These are phyloP conservation scores for Ceratobasidium sp. DNA, from an alignment of 1,284 basidiomycete genomes.

Conservation along the genomic window DNA sequence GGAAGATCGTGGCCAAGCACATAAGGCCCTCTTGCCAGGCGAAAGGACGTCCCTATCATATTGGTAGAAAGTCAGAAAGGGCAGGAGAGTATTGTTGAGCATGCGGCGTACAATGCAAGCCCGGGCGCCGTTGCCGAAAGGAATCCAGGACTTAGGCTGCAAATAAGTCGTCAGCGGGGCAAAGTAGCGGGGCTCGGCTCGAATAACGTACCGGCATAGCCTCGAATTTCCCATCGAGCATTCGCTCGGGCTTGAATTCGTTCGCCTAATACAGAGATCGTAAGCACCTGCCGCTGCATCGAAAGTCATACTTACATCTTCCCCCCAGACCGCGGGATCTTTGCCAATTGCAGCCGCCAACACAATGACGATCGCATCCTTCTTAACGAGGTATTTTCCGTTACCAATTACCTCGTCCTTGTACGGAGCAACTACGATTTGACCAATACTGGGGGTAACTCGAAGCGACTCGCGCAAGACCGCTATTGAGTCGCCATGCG, in stretches of 20 bases:
- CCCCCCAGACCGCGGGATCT: constrained; percentile 55
- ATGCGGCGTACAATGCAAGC: constrained; percentile 53
- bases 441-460: constrained; percentile 53
- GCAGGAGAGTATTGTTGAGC: background rate
- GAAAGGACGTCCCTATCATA: constrained; percentile 51
- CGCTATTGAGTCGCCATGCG: constrained; percentile 14
- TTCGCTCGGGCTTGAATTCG: constrained; percentile 61
- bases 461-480: constrained; percentile 55
- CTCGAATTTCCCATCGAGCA: constrained; percentile 59
- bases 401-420: constrained; percentile 51
- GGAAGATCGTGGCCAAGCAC: constrained; percentile 54
- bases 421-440: constrained; percentile 47
- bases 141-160: constrained; percentile 47
- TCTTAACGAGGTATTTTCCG: constrained; percentile 51
- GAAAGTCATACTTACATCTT: constrained; percentile 50
- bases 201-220: constrained; percentile 49
- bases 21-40: constrained; percentile 55
- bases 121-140: constrained; percentile 53
- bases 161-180: background rate
- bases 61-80: background rate
- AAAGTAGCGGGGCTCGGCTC: no score
- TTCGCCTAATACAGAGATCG: constrained; percentile 12
- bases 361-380: constrained; percentile 49
- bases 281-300: background rate
- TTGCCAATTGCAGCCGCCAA: constrained; percentile 52